Base-by-base conservation (phyloP, 768 basidiomycete species). In the Lyophyllum decastes region DNA sequence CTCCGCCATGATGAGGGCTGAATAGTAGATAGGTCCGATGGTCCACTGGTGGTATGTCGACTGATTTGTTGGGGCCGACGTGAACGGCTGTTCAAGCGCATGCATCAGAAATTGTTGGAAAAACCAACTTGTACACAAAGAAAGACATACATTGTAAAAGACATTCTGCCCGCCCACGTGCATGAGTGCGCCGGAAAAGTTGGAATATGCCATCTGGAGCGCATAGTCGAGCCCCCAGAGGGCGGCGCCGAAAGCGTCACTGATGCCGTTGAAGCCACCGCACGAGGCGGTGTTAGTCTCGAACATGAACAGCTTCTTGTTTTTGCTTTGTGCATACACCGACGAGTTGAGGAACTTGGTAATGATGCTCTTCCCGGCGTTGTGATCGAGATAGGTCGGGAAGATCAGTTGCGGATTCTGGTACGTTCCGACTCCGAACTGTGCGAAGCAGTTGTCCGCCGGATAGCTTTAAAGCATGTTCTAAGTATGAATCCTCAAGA, bases 231-330 rank as follows among this genome's bases (percentile, higher is more conserved):
- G 61, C 2, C 73, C 83, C 87, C 87, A 89, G 2, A 90, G 71
- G 2, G 85, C 83, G 0, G 82, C 84, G 1, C 81, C 84, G 63
- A 86, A 89, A 11, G 79, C 78, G 61, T 89, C 82, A 45, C 80
- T 82, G 30, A 88, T 70, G 0, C 87, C 88, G 4, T 80, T 67
- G 65, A 88, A 88, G 25, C 87, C 87, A 68, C 86, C 86, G 68
- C 88, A 89, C 27, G 82, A 84, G 1, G 85, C 87, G 0, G 84
- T 83, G 63, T 89, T 89, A 12, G 85, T 88, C 70, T 90, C 88
- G 60, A 89, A 79, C 86, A 89, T 87, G 52, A 87, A 62, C 33
- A 88, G 69, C 19, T 78, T 77, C 60, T 82, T 79, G 2, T 71
- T 68, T 33, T 72, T 71, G 0, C 66, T 67, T 54, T 76, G 73